phyloP scores from a whole-genome alignment of 2,329 filamentous ascomycete species.

The Verticillium zaregamsianum region DNA sequence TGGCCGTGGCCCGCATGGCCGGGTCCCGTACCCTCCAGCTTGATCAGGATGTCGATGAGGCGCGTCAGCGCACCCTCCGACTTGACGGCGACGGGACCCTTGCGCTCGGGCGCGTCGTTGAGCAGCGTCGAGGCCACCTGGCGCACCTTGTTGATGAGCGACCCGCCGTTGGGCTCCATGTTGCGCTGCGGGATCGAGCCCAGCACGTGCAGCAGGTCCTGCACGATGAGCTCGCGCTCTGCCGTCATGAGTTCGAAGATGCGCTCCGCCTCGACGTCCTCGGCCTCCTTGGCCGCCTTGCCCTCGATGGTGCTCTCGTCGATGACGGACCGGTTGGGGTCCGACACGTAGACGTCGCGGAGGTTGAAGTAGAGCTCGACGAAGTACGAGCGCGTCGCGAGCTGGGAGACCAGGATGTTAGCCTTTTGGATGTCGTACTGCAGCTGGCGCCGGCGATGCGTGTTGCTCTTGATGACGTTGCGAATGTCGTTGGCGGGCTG shows the following conservation, averaged over 20 bases:
- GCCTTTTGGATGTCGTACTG: constrained; percentile 91
- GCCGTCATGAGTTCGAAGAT: constrained; percentile 63
- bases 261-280: constrained; percentile 38
- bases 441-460: constrained; percentile 49
- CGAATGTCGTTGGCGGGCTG: constrained; percentile 47
- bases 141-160: constrained; percentile 76
- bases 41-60: constrained; percentile 71
- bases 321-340: constrained; percentile 32
- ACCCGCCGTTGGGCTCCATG: constrained; percentile 68
- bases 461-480: constrained; percentile 43
- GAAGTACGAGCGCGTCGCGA: constrained; percentile 78
- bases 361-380: constrained; percentile 83
- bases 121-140: constrained; percentile 79
- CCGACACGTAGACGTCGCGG: constrained; percentile 58
- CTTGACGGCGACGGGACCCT: constrained; percentile 46
- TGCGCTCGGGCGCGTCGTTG: constrained; percentile 48
- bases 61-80: constrained; percentile 68
- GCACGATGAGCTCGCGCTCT: constrained; percentile 78
- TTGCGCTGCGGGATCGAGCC: constrained; percentile 77
- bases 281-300: constrained; percentile 31
- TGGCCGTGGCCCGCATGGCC: constrained; percentile 15
- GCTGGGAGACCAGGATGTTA: constrained; percentile 79
- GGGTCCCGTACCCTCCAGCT: constrained; percentile 62
- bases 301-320: constrained; percentile 31
- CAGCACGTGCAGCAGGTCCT: constrained; percentile 71